These are phyloP conservation scores for Paxillus ammoniavirescens DNA, from an alignment of 768 basidiomycete species.

Conservation along the genomic window DNA sequence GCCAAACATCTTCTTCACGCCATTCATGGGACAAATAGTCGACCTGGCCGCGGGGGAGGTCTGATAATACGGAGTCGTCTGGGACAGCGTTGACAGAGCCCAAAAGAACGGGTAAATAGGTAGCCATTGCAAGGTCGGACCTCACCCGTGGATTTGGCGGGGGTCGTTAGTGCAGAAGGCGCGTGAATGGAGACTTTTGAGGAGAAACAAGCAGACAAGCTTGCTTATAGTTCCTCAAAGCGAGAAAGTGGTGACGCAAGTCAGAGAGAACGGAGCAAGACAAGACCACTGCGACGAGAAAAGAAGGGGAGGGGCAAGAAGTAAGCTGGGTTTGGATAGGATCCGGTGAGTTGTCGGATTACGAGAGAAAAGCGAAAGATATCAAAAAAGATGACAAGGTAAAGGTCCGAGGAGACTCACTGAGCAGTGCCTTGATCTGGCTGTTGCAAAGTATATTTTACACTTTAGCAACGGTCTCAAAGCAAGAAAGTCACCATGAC, in stretches of 20 bases:
- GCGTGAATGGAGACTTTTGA: neutral
- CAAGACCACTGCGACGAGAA: neutral
- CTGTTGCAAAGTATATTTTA: neutral
- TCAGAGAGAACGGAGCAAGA: neutral
- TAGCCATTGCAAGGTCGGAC: conserved; percentile 44
- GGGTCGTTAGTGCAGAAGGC: neutral
- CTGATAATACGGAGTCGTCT: conserved; percentile 80
- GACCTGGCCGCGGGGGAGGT: conserved; percentile 87
- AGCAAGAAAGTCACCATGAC: neutral
- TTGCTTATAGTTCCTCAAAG: neutral
- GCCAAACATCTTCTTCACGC: conserved; percentile 98
- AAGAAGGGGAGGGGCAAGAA: neutral
- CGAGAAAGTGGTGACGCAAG: neutral
- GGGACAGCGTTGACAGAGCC: conserved; percentile 61
- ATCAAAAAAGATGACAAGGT: conserved; percentile 11
- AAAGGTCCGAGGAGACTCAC: conserved; percentile 14
- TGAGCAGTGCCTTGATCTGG: neutral
- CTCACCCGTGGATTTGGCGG: neutral
- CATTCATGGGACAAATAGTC: conserved; percentile 98
- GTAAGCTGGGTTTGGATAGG: too few species aligned
- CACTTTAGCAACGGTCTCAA: neutral
- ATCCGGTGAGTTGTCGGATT: conserved; percentile 4
- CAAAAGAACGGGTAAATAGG: conserved; percentile 69
- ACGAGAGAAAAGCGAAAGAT: conserved; percentile 9
- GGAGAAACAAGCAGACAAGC: neutral